Percentiles rank a stretch among this genome's conserved stretches.
Evolutionary conservation across 495 filamentous ascomycete species (phyloP).

Genomic region (Penicillium malachiteum): DNA sequence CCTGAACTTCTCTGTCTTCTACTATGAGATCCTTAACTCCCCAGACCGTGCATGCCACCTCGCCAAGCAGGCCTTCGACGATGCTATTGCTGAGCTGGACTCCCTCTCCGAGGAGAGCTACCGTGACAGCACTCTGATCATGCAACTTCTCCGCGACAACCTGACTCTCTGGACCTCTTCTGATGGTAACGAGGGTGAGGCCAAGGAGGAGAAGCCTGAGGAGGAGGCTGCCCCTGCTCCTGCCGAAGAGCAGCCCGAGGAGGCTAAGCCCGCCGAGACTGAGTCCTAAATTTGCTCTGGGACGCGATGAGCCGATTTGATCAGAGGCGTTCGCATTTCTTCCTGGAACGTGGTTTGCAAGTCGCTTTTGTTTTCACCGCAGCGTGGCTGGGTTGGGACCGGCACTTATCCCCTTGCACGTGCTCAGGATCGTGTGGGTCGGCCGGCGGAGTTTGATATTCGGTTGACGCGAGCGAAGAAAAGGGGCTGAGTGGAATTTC

Average conservation of each 20-base stretch:
- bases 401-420: constrained; percentile 39
- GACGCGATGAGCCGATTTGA: constrained; percentile 22
- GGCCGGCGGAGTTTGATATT: constrained; percentile 54
- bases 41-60: constrained; percentile 98
- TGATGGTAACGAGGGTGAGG: constrained; percentile 81
- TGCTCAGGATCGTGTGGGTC: constrained; percentile 42
- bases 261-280: constrained; percentile 43
- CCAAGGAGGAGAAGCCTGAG: constrained; percentile 66
- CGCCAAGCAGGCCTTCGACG: constrained; percentile 98
- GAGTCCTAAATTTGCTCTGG: constrained; percentile 18
- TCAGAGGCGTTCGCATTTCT: constrained; percentile 40
- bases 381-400: constrained; percentile 44
- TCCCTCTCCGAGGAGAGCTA: constrained; percentile 98
- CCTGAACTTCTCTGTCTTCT: constrained; percentile 99
- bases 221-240: constrained; percentile 35
- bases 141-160: constrained; percentile 99
- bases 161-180: constrained; percentile 99
- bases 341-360: constrained; percentile 41
- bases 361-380: constrained; percentile 39
- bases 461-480: constrained; percentile 46
- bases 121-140: constrained; percentile 99
- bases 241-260: constrained; percentile 46
- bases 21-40: constrained; percentile 99
- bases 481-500: constrained; percentile 50
- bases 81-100: constrained; percentile 98